Base-by-base conservation (phyloP, 768 basidiomycete genomes). In the Termitomyces sp. region DNA sequence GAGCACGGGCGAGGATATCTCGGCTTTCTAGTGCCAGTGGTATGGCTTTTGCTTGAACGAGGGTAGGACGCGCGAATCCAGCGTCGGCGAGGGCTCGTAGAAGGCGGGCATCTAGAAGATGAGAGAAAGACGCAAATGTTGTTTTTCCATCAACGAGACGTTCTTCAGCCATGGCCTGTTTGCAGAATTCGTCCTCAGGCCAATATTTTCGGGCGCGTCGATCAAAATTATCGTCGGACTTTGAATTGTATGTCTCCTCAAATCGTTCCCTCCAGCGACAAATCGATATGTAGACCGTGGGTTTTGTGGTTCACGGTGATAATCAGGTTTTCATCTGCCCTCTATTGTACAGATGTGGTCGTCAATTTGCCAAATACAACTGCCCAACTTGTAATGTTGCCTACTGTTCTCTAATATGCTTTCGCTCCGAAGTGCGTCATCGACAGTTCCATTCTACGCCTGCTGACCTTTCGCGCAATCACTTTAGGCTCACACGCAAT, bases 1-100 rank as follows among this genome's bases (percentile, higher is more conserved):
- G 82, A 2, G 97, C 96, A 44, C 92, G 83, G 19, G 95, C 96
- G 32, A 99, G 84, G 53, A 99, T 89, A 70, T 99, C 97, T 34
- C 79, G 77, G 61, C 88, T 85, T 70, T 94, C 89, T 34, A 99
- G 80, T 1, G 95, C 93, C 17, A 96, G 79, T 1, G 96, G 95
- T 47, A 99, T 95, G 3, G 92, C 89, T 68, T 91, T 93, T 9
- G 81, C 80, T 69, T 99, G 97, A 17, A 99, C 89, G 30, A 91
- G 81, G 0, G 97, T 99, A 7, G 97, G 97, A 39, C 86, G 82
- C 17, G 92, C 84, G 70, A 98, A 98, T 42, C 89, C 87, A 66
- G 88, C 80, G 64, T 96, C 90, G 3, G 95, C 93, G 23, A 99
- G 84, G 4, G 96, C 88, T 12, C 91, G 85, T 2, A 98, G 82